Base-by-base conservation (phyloP, 352 stramenopile genomes). In the Phytophthora citrophthora region DNA sequence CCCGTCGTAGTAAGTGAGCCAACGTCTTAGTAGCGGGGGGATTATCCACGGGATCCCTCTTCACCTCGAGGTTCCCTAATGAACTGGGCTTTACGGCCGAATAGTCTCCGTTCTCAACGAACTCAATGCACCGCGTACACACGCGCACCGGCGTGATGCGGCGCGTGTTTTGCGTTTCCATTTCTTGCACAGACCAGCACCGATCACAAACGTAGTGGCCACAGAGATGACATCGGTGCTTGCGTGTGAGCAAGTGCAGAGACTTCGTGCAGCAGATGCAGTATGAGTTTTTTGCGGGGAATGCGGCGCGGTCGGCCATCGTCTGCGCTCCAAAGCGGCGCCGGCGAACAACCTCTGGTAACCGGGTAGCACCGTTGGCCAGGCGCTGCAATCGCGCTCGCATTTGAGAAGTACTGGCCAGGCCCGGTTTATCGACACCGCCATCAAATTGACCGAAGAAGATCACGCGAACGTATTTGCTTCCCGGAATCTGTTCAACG, bases 71-170 rank as follows among this genome's bases (percentile, higher is more conserved):
- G 6, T 44, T 50, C 2, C 67, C 67, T 9, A 69, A 29, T 2
- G 45, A 77, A 23, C 5, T 52, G 1, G 44, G 54, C 1, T 59
- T 41, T 23, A 76, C 68, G 10, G 44, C 59, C 9, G 66, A 54
- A 45, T 84, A 89, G 53, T 88, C 74, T 47, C 77, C 74, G 12
- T 62, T 55, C 39, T 90, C 75, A 11, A 90, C 76, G n/a, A 70
- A 72, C 20, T 76, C 70, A 10, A 87, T 58, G 53, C 81, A 90
- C 9, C 66, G 61, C 3, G 47, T 29, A 41, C 81, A 90, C 13
- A 87, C 60, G 23, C 78, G 74, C 15, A 86, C 58, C 7, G 57
- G 58, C 10, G 70, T 68, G 24, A 77, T 23, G 11, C 67, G 48
- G 0, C 53, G 40, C 8, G 58, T 41, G 5, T 31, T 50, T 16